A percentile compares a stretch with the other conserved stretches of the same genome.
phyloP scores from a whole-genome alignment of 192 early-diverging fungal species.

The Coemansia sp. region DNA sequence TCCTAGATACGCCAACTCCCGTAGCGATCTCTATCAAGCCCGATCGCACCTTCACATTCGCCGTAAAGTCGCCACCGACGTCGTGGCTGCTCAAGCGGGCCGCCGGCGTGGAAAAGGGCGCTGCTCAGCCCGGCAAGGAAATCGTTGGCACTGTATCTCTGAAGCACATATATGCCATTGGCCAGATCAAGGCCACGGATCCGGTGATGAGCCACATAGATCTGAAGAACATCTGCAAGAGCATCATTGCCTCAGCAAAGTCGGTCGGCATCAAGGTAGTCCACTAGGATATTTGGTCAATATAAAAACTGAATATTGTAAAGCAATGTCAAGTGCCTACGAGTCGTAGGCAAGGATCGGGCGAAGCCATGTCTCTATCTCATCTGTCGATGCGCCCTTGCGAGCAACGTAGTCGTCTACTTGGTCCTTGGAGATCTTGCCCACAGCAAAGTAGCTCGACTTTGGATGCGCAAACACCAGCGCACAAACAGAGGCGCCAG shows the following conservation, averaged over 20 bases:
- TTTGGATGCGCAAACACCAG: slow-evolving; percentile 73
- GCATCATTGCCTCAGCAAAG: slow-evolving; percentile 74
- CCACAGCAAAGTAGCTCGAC: slow-evolving; percentile 90
- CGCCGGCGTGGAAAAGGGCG: slow-evolving; percentile 85
- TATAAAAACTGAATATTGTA: not conserved
- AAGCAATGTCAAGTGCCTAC: not conserved
- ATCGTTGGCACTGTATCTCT: slow-evolving; percentile 77
- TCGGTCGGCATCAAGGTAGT: slow-evolving; percentile 87
- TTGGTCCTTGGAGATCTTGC: slow-evolving; percentile 92
- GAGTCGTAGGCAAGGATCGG: slow-evolving; percentile 71
- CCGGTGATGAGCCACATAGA: slow-evolving; percentile 68
- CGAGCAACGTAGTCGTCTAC: slow-evolving; percentile 74
- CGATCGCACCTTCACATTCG: slow-evolving; percentile 90
- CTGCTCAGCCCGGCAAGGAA: slow-evolving; percentile 73
- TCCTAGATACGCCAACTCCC: slow-evolving; percentile 78
- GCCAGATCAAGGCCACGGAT: slow-evolving; percentile 84
- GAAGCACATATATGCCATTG: slow-evolving; percentile 95
- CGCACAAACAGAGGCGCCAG: slow-evolving; percentile 85
- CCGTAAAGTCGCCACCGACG: slow-evolving; percentile 83
- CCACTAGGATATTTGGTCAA: slow-evolving; percentile 40
- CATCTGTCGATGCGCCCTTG: slow-evolving; percentile 62
- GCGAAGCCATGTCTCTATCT: slow-evolving; percentile 74
- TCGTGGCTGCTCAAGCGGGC: slow-evolving; percentile 84
- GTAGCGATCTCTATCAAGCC: slow-evolving; percentile 83
- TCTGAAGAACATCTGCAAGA: slow-evolving; percentile 67